Base-by-base conservation (phyloP, 139 green algal species). In the Coelastrella sp. region DNA sequence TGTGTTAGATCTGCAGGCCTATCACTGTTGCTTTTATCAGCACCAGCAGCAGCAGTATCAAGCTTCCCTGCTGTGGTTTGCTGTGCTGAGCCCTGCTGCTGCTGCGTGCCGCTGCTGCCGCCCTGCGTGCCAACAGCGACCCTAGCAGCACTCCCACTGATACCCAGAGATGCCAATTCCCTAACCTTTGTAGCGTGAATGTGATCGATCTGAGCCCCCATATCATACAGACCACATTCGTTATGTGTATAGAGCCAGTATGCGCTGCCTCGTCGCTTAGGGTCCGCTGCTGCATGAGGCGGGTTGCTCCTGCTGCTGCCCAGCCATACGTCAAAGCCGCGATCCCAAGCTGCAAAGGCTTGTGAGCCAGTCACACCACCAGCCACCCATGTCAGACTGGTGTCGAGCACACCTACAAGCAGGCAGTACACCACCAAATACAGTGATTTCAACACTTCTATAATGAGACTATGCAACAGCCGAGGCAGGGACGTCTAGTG, bases 241-340 rank as follows among this genome's bases (percentile, higher is more conserved):
- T 99, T 99, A 60, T 97, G 84, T 57, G 93, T 97, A 93, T 97
- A 99, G 16, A 86, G 56, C 97, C 97, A 99, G 93, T 99, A 99
- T 5, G 76, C 65, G 4, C 89, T 86, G 56, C 94, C 91, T 47
- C 91, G 86, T 4, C 84, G 74, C 16, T 71, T 60, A 0, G 91
- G 88, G 68, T 96, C 94, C 57, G n/a, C 83, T 80, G 83, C 83
- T 57, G n/a, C 83, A 56, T 88, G 83, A 23, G 83, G 83, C 23
- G 97, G 95, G 90, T 98, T 99, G 93, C 92, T 91, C 32, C 98
- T 93, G 7, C 95, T 96, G 94, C 98, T 99, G 89, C 93, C 97
- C 87, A 99, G 94, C 94, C 97, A 99, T 19, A 99, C 97, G 83
- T 99, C 98, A 92, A 97, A 97, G 80, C 98, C 98, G 1, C 94